phyloP scores from a whole-genome alignment of 176 grass and related monocot genomes.

The Echinochloa phyllopogon region DNA sequence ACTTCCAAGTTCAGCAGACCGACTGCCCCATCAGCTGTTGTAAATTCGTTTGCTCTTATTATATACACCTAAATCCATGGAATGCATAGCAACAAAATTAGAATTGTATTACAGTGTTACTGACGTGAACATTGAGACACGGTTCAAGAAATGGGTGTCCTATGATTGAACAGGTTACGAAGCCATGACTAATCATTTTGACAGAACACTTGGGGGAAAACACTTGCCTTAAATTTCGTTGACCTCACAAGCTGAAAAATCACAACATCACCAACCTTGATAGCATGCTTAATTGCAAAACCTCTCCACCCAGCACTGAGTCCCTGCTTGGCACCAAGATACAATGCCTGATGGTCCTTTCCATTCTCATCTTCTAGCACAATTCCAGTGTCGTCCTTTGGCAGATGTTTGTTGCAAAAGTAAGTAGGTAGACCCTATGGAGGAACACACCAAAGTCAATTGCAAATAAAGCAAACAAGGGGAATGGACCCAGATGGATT shows the following conservation, averaged over 20 bases:
- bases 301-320: constrained; percentile 57
- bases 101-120: neutral
- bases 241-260: constrained; percentile 49
- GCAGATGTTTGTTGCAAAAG: constrained; percentile 60
- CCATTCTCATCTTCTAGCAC: constrained; percentile 56
- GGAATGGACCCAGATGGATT: neutral
- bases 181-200: neutral
- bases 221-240: constrained; percentile 52
- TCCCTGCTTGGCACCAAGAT: constrained; percentile 46
- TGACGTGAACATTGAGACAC: neutral
- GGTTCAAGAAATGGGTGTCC: constrained; percentile 27
- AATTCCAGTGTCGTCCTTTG: constrained; percentile 36
- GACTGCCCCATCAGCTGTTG: constrained; percentile 40
- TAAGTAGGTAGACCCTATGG: constrained; percentile 43
- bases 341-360: neutral
- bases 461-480: neutral
- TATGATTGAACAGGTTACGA: neutral
- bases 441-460: constrained; percentile 8
- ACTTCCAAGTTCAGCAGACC: constrained; percentile 23
- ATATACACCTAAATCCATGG: constrained; percentile 42
- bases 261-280: constrained; percentile 48
- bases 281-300: constrained; percentile 45
- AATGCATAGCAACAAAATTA: neutral
- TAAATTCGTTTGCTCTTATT: constrained; percentile 30
- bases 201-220: neutral